Evolutionary conservation across 164 flowering plant genomes (phyloP), one percentile per base, ranked within the genome.

Genomic region (Litsea cubeba): DNA sequence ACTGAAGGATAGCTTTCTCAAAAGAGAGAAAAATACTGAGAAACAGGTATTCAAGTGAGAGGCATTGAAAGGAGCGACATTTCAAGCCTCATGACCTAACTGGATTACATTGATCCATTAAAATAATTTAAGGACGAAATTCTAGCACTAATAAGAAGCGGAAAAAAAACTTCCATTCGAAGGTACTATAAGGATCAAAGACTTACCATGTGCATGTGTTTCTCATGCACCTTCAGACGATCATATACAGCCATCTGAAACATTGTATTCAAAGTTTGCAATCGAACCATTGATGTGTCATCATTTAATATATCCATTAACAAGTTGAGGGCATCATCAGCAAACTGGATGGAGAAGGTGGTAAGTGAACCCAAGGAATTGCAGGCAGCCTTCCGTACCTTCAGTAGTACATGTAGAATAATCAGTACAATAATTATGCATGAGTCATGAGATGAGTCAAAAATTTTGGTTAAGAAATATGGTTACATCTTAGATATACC

Each of bases 331-430:
- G 86, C 96, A 71, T 84, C 85, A 69, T 73, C 72, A 66, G 98
- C 84, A 83, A 93, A 91, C 50, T 80, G 74, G 65, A 74, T 74
- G 76, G 94, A 90, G 62, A 84, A 77, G 50, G 76, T 51, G 12
- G 79, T 51, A 58, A 89, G 87, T 70, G 23, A 76, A 30, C 83
- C 84, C 84, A 93, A 74, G 62, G 98, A 84, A 72, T 28, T 75
- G 75, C 92, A 92, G 14, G 93, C 91, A 71, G 95, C 83, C 60
- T 72, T 81, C 40, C 98, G 88, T 30, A 95, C 98, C 99, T 95
- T 84, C 23, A 35, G 70, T 32, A 28, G 24, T 6, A 7, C 18
- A 12, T 30, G 11, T 70, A 3, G 58, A 63, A 58, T 28, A 32
- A 2, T 20, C 23, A 71, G 66, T 65, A 54, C 60, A 54, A 54